Evolutionary conservation across 2,329 filamentous ascomycete genomes (phyloP).

Genomic region (Nectriaceae sp.): DNA sequence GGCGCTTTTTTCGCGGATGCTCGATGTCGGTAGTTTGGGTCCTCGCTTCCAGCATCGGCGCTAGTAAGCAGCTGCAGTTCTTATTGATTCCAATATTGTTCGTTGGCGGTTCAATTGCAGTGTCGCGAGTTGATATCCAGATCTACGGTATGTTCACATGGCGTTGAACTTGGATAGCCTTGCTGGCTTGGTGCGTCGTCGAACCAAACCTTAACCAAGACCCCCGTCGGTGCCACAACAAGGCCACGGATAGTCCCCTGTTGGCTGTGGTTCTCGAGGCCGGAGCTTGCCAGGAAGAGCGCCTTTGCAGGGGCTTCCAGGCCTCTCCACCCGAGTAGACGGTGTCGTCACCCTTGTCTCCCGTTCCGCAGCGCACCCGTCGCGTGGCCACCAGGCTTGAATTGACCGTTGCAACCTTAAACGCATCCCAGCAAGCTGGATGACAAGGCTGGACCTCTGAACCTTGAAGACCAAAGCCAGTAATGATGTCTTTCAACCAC

Average conservation of each 20-base stretch:
- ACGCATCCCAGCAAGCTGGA: conserved; percentile 7
- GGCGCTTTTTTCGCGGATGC: too few species aligned
- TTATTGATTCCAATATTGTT: too few species aligned
- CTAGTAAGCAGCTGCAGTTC: too few species aligned
- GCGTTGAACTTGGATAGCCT: conserved; percentile 9
- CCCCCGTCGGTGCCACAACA: conserved; percentile 22
- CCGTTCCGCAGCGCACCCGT: conserved; percentile 21
- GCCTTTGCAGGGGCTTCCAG: conserved; percentile 25
- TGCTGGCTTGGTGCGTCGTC: conserved; percentile 13
- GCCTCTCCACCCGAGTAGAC: conserved; percentile 28
- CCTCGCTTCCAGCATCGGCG: too few species aligned
- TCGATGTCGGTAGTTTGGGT: too few species aligned
- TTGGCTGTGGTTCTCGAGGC: conserved; percentile 12
- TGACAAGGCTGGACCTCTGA: not conserved
- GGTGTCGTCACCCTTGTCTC: conserved; percentile 30
- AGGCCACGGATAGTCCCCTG: conserved; percentile 21
- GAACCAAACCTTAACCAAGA: conserved; percentile 13
- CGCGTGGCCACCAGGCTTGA: conserved; percentile 23
- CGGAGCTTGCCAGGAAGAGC: conserved; percentile 17
- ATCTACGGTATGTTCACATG: conserved; percentile 1
- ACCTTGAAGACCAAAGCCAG: not conserved
- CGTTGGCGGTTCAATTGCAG: too few species aligned
- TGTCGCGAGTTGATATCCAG: not conserved
- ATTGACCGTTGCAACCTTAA: conserved; percentile 26
- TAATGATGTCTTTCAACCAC: too few species aligned